Evolutionary conservation across 2,329 filamentous ascomycete genomes (phyloP).

Genomic region (Hypoxylon sp.): DNA sequence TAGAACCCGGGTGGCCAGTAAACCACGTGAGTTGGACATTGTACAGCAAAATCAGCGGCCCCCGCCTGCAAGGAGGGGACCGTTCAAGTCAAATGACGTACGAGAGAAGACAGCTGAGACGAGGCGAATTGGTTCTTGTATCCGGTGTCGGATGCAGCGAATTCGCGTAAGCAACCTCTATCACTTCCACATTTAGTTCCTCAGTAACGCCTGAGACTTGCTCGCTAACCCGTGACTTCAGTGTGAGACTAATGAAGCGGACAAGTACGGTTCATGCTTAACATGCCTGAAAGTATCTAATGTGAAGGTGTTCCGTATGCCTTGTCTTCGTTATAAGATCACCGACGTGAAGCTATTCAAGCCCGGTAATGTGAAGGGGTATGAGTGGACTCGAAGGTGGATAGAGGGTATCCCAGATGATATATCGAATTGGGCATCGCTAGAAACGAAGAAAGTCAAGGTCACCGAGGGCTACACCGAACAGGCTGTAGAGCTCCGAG

Average conservation of each 20-base stretch:
- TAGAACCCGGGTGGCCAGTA: slow-evolving; percentile 38
- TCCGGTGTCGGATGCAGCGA: slow-evolving; percentile 73
- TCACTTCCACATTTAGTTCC: slow-evolving; percentile 7
- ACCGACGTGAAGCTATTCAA: slow-evolving; percentile 72
- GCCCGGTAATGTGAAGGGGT: slow-evolving; percentile 69
- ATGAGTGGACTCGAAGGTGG: slow-evolving; percentile 73
- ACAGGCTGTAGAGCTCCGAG: slow-evolving; percentile 63
- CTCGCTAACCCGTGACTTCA: slow-evolving; percentile 51
- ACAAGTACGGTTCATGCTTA: slow-evolving; percentile 65
- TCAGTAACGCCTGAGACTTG: slow-evolving; percentile 2
- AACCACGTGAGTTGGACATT: slow-evolving; percentile 53
- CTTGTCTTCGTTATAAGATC: slow-evolving; percentile 73
- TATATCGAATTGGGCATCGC: slow-evolving; percentile 69
- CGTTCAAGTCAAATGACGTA: slow-evolving; percentile 67
- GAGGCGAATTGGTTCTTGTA: slow-evolving; percentile 70
- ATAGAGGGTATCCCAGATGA: slow-evolving; percentile 68
- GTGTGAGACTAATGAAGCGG: slow-evolving; percentile 67
- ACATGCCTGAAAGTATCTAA: slow-evolving; percentile 68
- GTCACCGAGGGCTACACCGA: slow-evolving; percentile 69
- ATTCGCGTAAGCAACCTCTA: slow-evolving; percentile 66
- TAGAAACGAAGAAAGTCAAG: slow-evolving; percentile 64
- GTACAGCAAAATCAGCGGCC: slow-evolving; percentile 56
- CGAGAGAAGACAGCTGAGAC: slow-evolving; percentile 70
- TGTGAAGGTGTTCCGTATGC: slow-evolving; percentile 67
- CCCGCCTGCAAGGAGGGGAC: slow-evolving; percentile 62